Evolutionary conservation across 371 early-diverging fungal genomes (phyloP).

Genomic region (Caulochytrium protostelioides): DNA sequence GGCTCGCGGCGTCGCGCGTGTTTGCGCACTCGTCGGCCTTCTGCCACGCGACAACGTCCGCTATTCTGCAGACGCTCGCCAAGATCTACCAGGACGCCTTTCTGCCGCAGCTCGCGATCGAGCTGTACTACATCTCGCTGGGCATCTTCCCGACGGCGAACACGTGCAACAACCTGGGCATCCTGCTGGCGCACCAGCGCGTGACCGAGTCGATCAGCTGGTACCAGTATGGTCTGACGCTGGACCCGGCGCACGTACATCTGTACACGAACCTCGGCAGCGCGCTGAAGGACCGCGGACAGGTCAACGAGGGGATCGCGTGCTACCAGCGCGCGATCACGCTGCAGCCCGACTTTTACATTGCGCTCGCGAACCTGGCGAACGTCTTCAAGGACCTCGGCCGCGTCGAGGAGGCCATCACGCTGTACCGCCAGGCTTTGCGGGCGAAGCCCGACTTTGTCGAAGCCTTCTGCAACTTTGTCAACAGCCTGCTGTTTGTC

Average conservation of each 20-base stretch:
- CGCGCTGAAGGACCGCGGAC: conserved; percentile 65
- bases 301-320: conserved; percentile 50
- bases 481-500: conserved; percentile 57
- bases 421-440: conserved; percentile 63
- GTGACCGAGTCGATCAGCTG: conserved; percentile 30
- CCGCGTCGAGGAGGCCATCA: conserved; percentile 64
- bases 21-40: conserved; percentile 5
- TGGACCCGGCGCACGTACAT: conserved; percentile 69
- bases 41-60: conserved; percentile 35
- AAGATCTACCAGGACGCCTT: conserved; percentile 60
- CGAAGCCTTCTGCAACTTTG: conserved; percentile 74
- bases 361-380: conserved; percentile 73
- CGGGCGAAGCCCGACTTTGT: conserved; percentile 71
- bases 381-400: conserved; percentile 77
- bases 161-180: conserved; percentile 73
- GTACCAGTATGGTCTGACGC: conserved; percentile 61
- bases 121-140: conserved; percentile 61
- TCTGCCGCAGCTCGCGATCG: conserved; percentile 40
- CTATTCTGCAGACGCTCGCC: conserved; percentile 55
- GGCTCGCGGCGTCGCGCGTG: not conserved
- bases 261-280: conserved; percentile 74
- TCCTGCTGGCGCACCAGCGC: conserved; percentile 25
- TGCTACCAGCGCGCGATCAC: conserved; percentile 80
- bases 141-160: conserved; percentile 62
- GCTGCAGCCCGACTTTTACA: conserved; percentile 63